Percentiles rank a stretch among this genome's conserved stretches.
Evolutionary conservation across 441 rosid genomes (phyloP).

Genomic region (Codiaeum variegatum): DNA sequence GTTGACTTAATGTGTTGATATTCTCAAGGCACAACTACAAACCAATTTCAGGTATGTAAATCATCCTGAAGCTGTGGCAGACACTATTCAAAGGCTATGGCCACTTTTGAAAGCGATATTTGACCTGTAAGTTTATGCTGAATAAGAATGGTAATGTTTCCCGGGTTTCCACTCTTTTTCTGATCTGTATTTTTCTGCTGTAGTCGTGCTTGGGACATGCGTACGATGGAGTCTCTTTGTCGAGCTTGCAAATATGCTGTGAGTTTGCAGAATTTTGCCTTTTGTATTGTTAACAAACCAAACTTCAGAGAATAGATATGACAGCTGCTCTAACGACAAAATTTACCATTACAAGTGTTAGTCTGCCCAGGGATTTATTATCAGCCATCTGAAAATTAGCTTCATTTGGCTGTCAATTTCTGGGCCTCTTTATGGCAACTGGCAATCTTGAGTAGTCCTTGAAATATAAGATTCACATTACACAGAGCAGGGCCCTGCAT

Average conservation of each 20-base stretch:
- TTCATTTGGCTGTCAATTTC: background rate
- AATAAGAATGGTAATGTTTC: slow-evolving; percentile 9
- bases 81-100: slow-evolving; percentile 90
- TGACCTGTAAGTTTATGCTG: slow-evolving; percentile 64
- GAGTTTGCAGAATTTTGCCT: slow-evolving; percentile 36
- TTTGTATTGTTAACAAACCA: slow-evolving; percentile 9
- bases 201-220: slow-evolving; percentile 99
- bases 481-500: too few species aligned
- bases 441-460: background rate
- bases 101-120: slow-evolving; percentile 82
- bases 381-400: background rate
- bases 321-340: slow-evolving; percentile 8
- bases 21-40: slow-evolving; percentile 27
- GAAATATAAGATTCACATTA: background rate
- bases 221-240: slow-evolving; percentile 98
- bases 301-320: slow-evolving; percentile 8
- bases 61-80: slow-evolving; percentile 97
- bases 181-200: slow-evolving; percentile 32
- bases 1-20: slow-evolving; percentile 10
- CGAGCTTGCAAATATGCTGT: slow-evolving; percentile 99
- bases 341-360: slow-evolving; percentile 5
- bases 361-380: background rate
- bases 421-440: background rate
- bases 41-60: slow-evolving; percentile 70
- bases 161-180: slow-evolving; percentile 9